Evolutionary conservation across 257 asterid genomes (phyloP).

Genomic region (Solanum bulbocastanum): DNA sequence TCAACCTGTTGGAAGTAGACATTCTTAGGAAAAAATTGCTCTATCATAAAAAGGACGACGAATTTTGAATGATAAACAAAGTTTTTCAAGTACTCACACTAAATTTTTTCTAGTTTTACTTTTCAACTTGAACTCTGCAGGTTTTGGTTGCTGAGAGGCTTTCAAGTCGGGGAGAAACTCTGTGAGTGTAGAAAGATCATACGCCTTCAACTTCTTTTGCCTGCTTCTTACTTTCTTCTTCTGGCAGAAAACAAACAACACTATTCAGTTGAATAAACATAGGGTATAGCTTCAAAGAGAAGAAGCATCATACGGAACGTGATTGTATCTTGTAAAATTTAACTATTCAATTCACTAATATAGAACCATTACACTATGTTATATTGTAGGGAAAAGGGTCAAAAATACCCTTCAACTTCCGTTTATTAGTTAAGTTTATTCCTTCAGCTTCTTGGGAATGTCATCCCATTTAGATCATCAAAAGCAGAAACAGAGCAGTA

Average conservation of each 20-base stretch:
- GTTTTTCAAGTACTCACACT: constrained; percentile 39
- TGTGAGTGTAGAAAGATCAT: constrained; percentile 54
- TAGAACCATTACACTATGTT: neutral
- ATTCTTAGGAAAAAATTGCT: neutral
- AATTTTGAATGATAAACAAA: neutral
- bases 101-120: constrained; percentile 51
- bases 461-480: neutral
- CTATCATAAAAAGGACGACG: neutral
- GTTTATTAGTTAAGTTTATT: neutral
- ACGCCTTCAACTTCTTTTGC: constrained; percentile 59
- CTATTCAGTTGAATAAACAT: neutral
- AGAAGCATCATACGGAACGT: neutral
- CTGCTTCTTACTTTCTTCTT: constrained; percentile 26
- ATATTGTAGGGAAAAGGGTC: neutral
- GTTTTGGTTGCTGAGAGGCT: constrained; percentile 24
- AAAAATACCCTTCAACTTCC: too few species aligned
- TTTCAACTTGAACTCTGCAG: constrained; percentile 42
- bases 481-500: neutral
- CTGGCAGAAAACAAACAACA: constrained; percentile 15
- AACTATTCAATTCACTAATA: neutral
- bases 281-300: neutral
- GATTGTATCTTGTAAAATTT: neutral
- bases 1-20: constrained; percentile 35
- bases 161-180: constrained; percentile 62
- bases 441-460: neutral